Conservation (phyloP, 1,284 basidiomycete genomes). For the Cutaneotrichosporon cutaneum region DNA sequence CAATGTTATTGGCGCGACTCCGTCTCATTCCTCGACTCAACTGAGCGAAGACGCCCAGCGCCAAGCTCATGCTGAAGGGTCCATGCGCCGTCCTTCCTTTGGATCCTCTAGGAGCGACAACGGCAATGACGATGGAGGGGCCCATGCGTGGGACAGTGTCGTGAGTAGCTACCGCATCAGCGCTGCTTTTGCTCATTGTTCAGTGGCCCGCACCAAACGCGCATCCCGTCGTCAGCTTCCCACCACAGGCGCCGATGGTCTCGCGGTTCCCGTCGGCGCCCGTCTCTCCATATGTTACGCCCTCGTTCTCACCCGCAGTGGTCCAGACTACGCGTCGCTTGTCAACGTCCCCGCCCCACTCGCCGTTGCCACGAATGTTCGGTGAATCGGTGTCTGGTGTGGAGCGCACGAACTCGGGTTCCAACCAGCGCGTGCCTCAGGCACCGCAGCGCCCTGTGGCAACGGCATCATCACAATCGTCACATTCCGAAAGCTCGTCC, state of each 20-base stretch:
- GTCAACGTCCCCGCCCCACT: conserved; percentile 13
- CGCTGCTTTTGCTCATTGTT: conserved; percentile 1
- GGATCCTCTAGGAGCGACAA: background rate
- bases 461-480: background rate
- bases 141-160: conserved; percentile 51
- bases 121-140: conserved; percentile 2
- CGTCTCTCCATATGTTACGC: conserved; percentile 46
- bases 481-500: background rate
- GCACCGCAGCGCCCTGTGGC: background rate
- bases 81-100: background rate
- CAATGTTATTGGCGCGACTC: conserved; percentile 1
- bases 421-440: background rate
- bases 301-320: conserved; percentile 43
- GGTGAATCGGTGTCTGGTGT: background rate
- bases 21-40: background rate
- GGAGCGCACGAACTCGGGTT: background rate
- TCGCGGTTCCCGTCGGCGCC: conserved; percentile 43
- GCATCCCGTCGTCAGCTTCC: conserved; percentile 16
- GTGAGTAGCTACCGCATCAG: conserved; percentile 30
- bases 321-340: conserved; percentile 21
- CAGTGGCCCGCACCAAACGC: conserved; percentile 45
- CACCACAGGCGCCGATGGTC: conserved; percentile 18
- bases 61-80: background rate
- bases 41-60: background rate
- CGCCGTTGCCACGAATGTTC: conserved; percentile 3